Evolutionary conservation across 441 rosid genomes (phyloP).

Genomic region (Gossypium schwendimanii): DNA sequence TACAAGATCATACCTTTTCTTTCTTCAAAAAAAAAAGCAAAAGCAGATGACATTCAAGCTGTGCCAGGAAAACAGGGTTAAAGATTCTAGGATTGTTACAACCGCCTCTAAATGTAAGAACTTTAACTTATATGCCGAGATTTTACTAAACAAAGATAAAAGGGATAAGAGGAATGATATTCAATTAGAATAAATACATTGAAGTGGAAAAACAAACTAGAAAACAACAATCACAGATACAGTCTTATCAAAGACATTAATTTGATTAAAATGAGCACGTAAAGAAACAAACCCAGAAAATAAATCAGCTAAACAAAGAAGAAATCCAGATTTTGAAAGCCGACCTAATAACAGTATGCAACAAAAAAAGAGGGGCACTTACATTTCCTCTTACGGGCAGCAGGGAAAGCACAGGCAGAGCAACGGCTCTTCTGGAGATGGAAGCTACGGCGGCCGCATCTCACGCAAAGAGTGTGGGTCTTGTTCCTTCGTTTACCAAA

Average conservation of each 20-base stretch:
- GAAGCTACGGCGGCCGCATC: slow-evolving; percentile 93
- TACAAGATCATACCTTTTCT: background rate
- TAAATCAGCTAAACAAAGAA: background rate
- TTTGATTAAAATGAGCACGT: background rate
- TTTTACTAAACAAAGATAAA: too few species aligned
- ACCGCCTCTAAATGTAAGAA: too few species aligned
- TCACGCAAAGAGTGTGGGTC: slow-evolving; percentile 86
- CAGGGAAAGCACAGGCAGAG: slow-evolving; percentile 75
- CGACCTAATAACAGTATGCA: background rate
- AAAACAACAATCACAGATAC: background rate
- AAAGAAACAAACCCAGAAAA: background rate
- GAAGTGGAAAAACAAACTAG: background rate
- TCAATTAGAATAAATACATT: background rate
- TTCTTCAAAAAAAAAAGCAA: too few species aligned
- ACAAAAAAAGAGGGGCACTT: slow-evolving; percentile 10
- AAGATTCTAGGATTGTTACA: too few species aligned
- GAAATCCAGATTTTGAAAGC: background rate
- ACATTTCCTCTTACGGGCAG: slow-evolving; percentile 85
- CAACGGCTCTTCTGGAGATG: slow-evolving; percentile 96
- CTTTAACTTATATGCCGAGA: too few species aligned
- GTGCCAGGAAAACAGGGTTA: too few species aligned
- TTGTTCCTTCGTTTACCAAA: slow-evolving; percentile 96
- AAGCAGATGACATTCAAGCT: too few species aligned
- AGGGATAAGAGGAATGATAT: background rate
- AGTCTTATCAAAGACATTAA: background rate